A percentile compares a stretch with the other conserved stretches of the same genome.
phyloP scores from a whole-genome alignment of 2,329 filamentous ascomycete species.

The Aureobasidium sp. region DNA sequence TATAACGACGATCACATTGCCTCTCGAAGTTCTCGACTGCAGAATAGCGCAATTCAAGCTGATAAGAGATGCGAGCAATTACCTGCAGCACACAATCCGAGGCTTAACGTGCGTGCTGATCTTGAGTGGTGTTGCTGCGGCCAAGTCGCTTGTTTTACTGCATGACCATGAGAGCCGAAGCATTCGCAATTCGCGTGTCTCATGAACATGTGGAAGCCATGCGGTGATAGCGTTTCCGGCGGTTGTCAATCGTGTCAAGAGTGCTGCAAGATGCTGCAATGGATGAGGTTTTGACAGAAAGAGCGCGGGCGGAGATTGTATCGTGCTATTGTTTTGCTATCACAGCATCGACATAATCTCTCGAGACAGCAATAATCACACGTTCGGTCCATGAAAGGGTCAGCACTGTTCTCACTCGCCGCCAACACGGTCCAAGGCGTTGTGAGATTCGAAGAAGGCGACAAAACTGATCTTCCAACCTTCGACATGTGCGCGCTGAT shows the following conservation, averaged over 20 bases:
- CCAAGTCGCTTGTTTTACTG: constrained; percentile 7
- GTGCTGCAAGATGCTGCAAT: background rate
- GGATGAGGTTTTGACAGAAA: background rate
- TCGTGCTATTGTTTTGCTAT: background rate
- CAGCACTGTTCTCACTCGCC: background rate
- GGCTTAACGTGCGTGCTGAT: background rate
- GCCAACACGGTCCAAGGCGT: background rate
- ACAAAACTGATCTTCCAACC: background rate
- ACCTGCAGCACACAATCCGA: background rate
- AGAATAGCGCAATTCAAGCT: background rate
- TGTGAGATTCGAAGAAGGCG: background rate
- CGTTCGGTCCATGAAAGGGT: background rate
- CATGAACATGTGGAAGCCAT: constrained; percentile 7
- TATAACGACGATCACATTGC: background rate
- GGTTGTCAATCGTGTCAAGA: background rate
- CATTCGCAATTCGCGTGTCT: background rate
- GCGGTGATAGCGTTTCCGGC: background rate
- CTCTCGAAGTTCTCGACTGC: background rate
- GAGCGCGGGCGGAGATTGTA: background rate
- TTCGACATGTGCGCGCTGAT: background rate
- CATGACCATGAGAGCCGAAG: background rate
- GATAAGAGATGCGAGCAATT: background rate
- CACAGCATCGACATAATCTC: background rate
- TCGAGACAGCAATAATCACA: background rate
- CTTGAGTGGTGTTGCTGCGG: background rate